Base-by-base conservation (phyloP, 345 rosid species). In the Abelmoschus esculentus region DNA sequence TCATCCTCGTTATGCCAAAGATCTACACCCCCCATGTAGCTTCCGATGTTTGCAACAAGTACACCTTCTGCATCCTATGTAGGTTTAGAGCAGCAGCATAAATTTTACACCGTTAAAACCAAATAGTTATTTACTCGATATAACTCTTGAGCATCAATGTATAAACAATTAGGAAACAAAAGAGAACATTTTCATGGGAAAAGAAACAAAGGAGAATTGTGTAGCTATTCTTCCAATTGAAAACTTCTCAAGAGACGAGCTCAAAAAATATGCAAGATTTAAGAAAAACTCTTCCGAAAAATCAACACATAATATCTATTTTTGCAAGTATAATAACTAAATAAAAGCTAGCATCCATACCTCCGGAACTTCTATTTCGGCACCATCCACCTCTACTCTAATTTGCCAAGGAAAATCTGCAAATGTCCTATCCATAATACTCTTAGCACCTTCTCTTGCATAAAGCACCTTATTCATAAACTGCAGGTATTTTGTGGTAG, bases 21-120 rank as follows among this genome's bases (percentile, higher is more conserved):
- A 73, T 92, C 98, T 17, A 92, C 96, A 46, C 98, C 96, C 38
- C 96, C 98, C 98, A 90, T 92, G 76, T 92, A 92, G 80, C 98
- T 92, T 73, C 96, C 98, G 56, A 92, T 92, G 80, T 92, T 92
- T 34, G 96, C 89, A 74, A 92, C 88, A 26, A 92, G 96, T 66
- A 92, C 86, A 38, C 98, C 96, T 77, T 90, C 98, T 36, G 89
- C 90, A 77, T 92, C 98, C 98, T 92, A 78, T 62, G 77, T 32
- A 75, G 36, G 61, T 79, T 73, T 13, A 53, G 22, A 72, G 59
- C 32, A 75, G 38, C 32, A 52, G 14, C 64, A 76, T 74, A 67
- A 19, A 10, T 60, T 49, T 36, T 9, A 44, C 58, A 62, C 66
- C 22, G 57, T 18, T 3, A 50, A 15, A 10, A 38, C 50, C 4